phyloP scores from a whole-genome alignment of 1,139 yeast genomes.

The Pichia sp. region DNA sequence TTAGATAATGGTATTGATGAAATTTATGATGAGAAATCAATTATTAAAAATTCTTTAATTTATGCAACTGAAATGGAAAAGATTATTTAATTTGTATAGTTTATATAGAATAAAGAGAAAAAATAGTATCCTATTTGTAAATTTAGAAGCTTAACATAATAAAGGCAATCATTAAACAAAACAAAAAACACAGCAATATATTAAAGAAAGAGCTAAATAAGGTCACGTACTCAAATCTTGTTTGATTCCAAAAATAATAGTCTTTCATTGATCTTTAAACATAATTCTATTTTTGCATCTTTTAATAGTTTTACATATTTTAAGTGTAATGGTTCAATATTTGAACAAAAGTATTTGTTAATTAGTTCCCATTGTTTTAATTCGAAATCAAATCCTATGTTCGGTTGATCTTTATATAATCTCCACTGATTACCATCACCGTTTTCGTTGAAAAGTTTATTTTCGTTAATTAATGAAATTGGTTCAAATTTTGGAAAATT shows the following conservation, averaged over 20 bases:
- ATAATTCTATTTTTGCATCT: slow-evolving; percentile 19
- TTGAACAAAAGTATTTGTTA: slow-evolving; percentile 30
- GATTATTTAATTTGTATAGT: slow-evolving; percentile 46
- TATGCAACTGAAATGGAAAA: slow-evolving; percentile 87
- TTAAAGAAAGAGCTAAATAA: no score
- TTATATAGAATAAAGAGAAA: background rate
- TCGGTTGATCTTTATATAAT: slow-evolving; percentile 40
- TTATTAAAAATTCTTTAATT: slow-evolving; percentile 59
- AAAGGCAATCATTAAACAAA: background rate
- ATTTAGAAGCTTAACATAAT: no score
- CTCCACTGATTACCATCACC: slow-evolving; percentile 35
- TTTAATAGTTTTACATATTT: slow-evolving; percentile 23
- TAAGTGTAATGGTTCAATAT: slow-evolving; percentile 20
- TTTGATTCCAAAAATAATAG: slow-evolving; percentile 16
- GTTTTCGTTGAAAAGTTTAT: slow-evolving; percentile 33
- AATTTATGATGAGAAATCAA: slow-evolving; percentile 36
- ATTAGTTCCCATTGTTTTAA: slow-evolving; percentile 34
- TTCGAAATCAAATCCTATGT: slow-evolving; percentile 50
- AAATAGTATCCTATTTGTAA: no score
- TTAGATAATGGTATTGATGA: slow-evolving; percentile 16
- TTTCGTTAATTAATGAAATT: slow-evolving; percentile 27
- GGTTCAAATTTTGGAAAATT: slow-evolving; percentile 40
- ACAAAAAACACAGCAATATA: background rate
- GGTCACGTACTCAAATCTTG: background rate
- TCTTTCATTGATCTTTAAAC: slow-evolving; percentile 21